phyloP scores from a whole-genome alignment of 106 monocot species.

The Platanthera guangdongensis region DNA sequence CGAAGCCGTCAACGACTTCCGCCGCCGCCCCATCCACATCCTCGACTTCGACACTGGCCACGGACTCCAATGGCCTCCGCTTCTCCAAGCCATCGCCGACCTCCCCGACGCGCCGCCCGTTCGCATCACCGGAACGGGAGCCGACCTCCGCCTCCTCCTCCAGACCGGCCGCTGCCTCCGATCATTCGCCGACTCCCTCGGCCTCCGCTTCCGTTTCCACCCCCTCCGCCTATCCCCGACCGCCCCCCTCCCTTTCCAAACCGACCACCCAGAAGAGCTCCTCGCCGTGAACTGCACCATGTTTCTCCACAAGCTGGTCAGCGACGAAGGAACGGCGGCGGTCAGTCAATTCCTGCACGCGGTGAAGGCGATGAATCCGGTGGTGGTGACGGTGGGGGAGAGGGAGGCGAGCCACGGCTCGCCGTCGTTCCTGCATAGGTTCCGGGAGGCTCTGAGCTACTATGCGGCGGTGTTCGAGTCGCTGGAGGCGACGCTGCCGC shows the following conservation, averaged over 20 bases:
- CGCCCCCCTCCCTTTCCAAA: conserved; percentile 6
- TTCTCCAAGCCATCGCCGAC: conserved; percentile 88
- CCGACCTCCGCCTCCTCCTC: conserved; percentile 44
- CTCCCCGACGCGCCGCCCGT: conserved; percentile 53
- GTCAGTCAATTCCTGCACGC: conserved; percentile 17
- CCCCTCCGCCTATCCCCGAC: conserved; percentile 42
- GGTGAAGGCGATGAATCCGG: conserved; percentile 29
- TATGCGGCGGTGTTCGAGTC: conserved; percentile 52
- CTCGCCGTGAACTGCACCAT: conserved; percentile 69
- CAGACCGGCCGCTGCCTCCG: conserved; percentile 66
- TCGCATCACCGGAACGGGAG: conserved; percentile 72
- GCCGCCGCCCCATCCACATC: conserved; percentile 45
- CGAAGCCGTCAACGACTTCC: conserved; percentile 43
- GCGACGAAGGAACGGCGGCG: conserved; percentile 10
- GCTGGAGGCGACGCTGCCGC: conserved; percentile 43
- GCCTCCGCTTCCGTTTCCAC: conserved; percentile 70
- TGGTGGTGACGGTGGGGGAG: conserved; percentile 39
- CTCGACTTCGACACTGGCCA: conserved; percentile 75
- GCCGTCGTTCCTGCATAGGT: conserved; percentile 25
- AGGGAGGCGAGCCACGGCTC: conserved; percentile 29
- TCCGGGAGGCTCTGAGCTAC: conserved; percentile 34
- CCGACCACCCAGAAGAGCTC: conserved; percentile 37
- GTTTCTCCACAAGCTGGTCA: conserved; percentile 61
- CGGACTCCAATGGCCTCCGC: conserved; percentile 92
- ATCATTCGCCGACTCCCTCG: conserved; percentile 55